Evolutionary conservation across 2,329 filamentous ascomycete genomes (phyloP), one percentile per base, ranked within the genome.

Genomic region (Elsinoe ampelina): DNA sequence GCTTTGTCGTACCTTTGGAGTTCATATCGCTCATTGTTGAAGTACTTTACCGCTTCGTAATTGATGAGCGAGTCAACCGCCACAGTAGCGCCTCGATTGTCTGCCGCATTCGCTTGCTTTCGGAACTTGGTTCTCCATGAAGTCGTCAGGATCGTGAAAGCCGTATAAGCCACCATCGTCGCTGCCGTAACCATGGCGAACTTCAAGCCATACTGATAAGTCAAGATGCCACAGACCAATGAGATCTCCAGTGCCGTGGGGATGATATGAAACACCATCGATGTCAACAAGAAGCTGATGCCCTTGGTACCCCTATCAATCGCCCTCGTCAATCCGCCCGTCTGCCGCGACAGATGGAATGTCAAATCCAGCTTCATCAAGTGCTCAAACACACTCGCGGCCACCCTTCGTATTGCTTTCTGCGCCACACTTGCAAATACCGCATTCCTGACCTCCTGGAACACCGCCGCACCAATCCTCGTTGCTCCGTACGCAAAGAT

Each of bases 41-140:
- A 98, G 75, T 97, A 95, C 67, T 98, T 98, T 68, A 98, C 93
- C 12, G 95, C 92, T 72, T 98, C 93, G 67, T 96, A 98, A 74
- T 98, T 98, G 77, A 98, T 95, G 52, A 98, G 76, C 0, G 91
- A 95, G 73, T 98, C 93, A 1, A 97, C 91, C 0, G 92, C 92
- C 6, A 97, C 89, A 0, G 92, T 97, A 1, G 92, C 95, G 0
- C 89, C 93, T 68, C 85, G 89, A 72, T 97, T 98, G 65, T 98
- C 95, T 0, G 93, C 95, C 5, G 90, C 89, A 69, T 98, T 98
- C 38, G 93, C 90, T 71, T 95, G 88, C 65, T 92, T 87, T 47
- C 95, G 82, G 71, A 98, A 98, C 70, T 95, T 95, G 2, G 95
- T 98, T 65, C 95, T 81, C 95, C 93, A 98, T 0, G 93, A 86